A percentile compares a stretch with the other conserved stretches of the same genome.
Evolutionary conservation across 179 eudicot genomes (phyloP).

Genomic region (Gypsophila paniculata): DNA sequence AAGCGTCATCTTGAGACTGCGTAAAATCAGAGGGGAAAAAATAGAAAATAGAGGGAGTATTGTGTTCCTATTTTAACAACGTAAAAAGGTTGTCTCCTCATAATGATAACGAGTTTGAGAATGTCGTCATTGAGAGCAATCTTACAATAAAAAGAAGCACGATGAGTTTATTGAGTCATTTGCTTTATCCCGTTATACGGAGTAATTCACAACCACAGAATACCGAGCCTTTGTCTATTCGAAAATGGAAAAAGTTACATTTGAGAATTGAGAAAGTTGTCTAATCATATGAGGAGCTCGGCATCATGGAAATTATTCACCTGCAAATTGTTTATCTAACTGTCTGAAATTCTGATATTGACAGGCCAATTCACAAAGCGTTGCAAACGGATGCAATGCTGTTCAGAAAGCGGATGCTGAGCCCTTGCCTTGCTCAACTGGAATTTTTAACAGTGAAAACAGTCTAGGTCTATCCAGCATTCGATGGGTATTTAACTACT

Average conservation of each 20-base stretch:
- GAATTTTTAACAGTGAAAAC: conserved; percentile 34
- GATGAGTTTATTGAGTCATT: background rate
- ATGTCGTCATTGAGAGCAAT: too few relatives aligned
- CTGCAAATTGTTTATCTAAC: background rate
- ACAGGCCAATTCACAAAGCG: conserved; percentile 21
- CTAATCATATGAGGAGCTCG: too few relatives aligned
- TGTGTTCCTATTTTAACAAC: too few relatives aligned
- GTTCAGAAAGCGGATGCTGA: conserved; percentile 38
- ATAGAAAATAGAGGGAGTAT: too few relatives aligned
- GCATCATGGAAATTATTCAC: background rate
- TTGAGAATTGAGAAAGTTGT: too few relatives aligned
- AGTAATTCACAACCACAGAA: background rate
- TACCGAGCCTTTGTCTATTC: background rate
- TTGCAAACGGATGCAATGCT: conserved; percentile 5
- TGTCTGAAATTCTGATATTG: background rate
- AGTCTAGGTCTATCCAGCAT: conserved; percentile 50
- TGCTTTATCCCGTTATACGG: background rate
- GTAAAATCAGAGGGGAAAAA: too few relatives aligned
- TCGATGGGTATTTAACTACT: conserved; percentile 33
- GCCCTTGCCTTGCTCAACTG: conserved; percentile 28
- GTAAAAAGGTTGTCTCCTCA: too few relatives aligned
- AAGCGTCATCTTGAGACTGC: too few relatives aligned
- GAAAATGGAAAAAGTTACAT: background rate
- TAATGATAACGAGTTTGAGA: too few relatives aligned
- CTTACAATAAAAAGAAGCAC: too few relatives aligned